A percentile compares a stretch with the other conserved stretches of the same genome.
Evolutionary conservation across 2,329 filamentous ascomycete genomes (phyloP).

Genomic region (Penicillium carneum): DNA sequence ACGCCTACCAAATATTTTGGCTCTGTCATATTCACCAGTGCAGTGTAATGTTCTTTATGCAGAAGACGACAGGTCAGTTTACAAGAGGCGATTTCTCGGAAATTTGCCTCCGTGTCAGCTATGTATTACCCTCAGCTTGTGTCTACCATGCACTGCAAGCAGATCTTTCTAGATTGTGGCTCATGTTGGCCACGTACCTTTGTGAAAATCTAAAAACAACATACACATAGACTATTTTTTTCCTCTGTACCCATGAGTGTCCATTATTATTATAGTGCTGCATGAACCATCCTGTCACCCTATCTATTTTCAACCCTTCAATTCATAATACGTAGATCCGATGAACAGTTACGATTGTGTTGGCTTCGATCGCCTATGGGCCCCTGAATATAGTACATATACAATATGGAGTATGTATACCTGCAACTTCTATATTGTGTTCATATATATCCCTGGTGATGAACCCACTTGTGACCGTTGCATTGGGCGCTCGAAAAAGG

Average conservation of each 20-base stretch:
- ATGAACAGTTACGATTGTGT: slow-evolving; percentile 2
- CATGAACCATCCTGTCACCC: background rate
- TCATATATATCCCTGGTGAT: background rate
- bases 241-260: too few relatives aligned
- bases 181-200: slow-evolving; percentile 16
- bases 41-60: background rate
- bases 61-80: slow-evolving; percentile 8
- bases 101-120: background rate
- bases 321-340: background rate
- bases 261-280: background rate
- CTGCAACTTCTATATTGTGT: background rate
- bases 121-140: background rate
- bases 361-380: slow-evolving; percentile 11
- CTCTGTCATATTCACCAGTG: slow-evolving; percentile 10
- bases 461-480: slow-evolving; percentile 7
- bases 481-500: background rate
- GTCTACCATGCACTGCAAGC: background rate
- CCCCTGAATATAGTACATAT: background rate
- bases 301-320: background rate
- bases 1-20: background rate
- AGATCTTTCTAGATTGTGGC: slow-evolving; percentile 9
- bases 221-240: too few relatives aligned
- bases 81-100: background rate
- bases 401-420: background rate
- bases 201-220: background rate